Percentiles rank a stretch among this genome's conserved stretches.
phyloP scores from a whole-genome alignment of 129 eudicot genomes.

The Tanacetum coccineum region DNA sequence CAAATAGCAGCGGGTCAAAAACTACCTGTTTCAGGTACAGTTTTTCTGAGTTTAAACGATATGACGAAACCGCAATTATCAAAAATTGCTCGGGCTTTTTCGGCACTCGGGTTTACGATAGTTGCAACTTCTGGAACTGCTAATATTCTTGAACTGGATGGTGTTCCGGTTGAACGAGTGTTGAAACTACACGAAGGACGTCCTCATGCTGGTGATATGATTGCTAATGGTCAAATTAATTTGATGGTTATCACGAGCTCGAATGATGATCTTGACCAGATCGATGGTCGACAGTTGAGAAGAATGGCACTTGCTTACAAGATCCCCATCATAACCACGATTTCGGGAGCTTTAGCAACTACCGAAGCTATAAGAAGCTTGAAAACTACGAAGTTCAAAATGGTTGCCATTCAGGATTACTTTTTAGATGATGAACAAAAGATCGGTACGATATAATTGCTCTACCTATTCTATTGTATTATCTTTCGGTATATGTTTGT shows the following conservation, averaged over 20 bases:
- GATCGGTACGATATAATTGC: constrained; percentile 19
- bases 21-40: constrained; percentile 70
- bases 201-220: constrained; percentile 90
- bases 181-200: constrained; percentile 94
- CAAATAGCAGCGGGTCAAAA: constrained; percentile 94
- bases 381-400: constrained; percentile 52
- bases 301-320: constrained; percentile 94
- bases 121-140: constrained; percentile 93
- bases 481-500: neutral
- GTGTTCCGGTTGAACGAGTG: constrained; percentile 78
- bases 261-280: constrained; percentile 73
- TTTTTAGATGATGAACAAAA: constrained; percentile 27
- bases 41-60: constrained; percentile 82
- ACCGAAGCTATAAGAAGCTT: constrained; percentile 78
- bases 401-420: constrained; percentile 93
- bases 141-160: constrained; percentile 67
- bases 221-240: constrained; percentile 85
- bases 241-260: constrained; percentile 93
- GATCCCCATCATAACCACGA: constrained; percentile 82
- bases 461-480: neutral
- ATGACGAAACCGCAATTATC: constrained; percentile 73
- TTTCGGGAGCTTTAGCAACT: constrained; percentile 93
- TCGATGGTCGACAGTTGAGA: constrained; percentile 79
- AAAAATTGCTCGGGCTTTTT: constrained; percentile 65
- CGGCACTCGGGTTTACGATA: constrained; percentile 58